Evolutionary conservation across 345 rosid genomes (phyloP).

Genomic region (Dipteronia dyeriana): DNA sequence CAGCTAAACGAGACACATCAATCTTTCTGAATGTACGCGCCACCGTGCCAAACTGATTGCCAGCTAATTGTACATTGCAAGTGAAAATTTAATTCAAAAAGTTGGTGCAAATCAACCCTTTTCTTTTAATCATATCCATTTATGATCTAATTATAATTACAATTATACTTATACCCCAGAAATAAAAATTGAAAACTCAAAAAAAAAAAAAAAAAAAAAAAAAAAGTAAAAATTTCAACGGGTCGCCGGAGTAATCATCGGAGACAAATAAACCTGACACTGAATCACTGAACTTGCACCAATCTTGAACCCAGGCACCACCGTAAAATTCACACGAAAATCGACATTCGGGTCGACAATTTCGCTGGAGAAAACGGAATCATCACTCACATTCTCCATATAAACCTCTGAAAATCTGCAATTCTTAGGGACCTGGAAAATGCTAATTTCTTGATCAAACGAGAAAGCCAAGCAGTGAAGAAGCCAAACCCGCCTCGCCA

Average conservation of each 20-base stretch:
- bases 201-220: neutral
- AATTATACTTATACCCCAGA: conserved; percentile 21
- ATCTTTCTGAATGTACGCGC: neutral
- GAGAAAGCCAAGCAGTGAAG: conserved; percentile 73
- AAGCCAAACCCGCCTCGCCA: conserved; percentile 81
- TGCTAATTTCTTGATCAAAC: conserved; percentile 46
- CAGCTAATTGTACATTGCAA: neutral
- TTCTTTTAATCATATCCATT: neutral
- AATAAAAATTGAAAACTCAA: neutral
- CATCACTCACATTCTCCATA: conserved; percentile 84
- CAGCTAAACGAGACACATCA: no score
- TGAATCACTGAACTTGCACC: conserved; percentile 57
- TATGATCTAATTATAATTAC: conserved; percentile 11
- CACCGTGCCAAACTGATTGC: neutral
- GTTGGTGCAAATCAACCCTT: no score
- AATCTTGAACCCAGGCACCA: conserved; percentile 92
- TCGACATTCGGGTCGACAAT: conserved; percentile 32
- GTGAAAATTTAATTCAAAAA: neutral
- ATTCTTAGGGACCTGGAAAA: conserved; percentile 65
- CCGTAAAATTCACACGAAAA: conserved; percentile 75
- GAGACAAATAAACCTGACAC: conserved; percentile 76
- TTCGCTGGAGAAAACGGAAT: conserved; percentile 33
- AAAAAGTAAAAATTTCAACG: conserved; percentile 13
- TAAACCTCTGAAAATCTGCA: conserved; percentile 87
- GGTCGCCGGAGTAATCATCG: conserved; percentile 41